These are phyloP conservation scores for Amniculicola lignicola DNA, from an alignment of 495 filamentous ascomycete genomes.

Conservation along the genomic window DNA sequence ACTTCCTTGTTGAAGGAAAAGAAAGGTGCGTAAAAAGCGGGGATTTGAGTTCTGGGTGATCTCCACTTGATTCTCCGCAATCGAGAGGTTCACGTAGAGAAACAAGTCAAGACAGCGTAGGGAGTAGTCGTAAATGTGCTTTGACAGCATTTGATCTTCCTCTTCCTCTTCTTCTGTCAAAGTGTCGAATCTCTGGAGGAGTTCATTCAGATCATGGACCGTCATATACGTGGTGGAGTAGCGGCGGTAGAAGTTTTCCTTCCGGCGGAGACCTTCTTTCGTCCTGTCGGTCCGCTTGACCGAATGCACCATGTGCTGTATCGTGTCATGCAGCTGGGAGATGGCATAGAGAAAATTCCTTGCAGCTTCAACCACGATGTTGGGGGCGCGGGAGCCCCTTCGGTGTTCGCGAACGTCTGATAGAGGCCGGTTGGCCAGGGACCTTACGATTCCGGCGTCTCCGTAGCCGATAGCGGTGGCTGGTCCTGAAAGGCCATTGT, in stretches of 20 bases:
- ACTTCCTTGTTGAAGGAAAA: conserved; percentile 31
- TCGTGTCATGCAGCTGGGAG: conserved; percentile 70
- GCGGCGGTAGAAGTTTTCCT: conserved; percentile 71
- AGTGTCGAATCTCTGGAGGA: conserved; percentile 63
- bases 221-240: conserved; percentile 78
- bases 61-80: conserved; percentile 65
- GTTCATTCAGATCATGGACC: conserved; percentile 59
- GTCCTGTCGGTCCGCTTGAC: conserved; percentile 49
- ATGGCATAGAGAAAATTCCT: conserved; percentile 86
- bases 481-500: conserved; percentile 27
- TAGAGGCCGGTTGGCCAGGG: conserved; percentile 73
- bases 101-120: conserved; percentile 73
- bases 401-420: conserved; percentile 49
- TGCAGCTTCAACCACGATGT: conserved; percentile 71
- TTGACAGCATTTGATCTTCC: conserved; percentile 54
- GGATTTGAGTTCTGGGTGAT: conserved; percentile 70
- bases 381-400: conserved; percentile 55
- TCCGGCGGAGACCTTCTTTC: conserved; percentile 53
- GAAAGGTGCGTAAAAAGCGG: conserved; percentile 39
- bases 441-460: conserved; percentile 54
- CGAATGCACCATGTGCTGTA: conserved; percentile 57
- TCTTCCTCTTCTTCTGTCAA: conserved; percentile 47
- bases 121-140: conserved; percentile 62
- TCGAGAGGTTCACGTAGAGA: conserved; percentile 65
- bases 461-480: conserved; percentile 25